Conservation (phyloP, 805 yeast genomes). For the Cyberlindnera euphorbiiphila region DNA sequence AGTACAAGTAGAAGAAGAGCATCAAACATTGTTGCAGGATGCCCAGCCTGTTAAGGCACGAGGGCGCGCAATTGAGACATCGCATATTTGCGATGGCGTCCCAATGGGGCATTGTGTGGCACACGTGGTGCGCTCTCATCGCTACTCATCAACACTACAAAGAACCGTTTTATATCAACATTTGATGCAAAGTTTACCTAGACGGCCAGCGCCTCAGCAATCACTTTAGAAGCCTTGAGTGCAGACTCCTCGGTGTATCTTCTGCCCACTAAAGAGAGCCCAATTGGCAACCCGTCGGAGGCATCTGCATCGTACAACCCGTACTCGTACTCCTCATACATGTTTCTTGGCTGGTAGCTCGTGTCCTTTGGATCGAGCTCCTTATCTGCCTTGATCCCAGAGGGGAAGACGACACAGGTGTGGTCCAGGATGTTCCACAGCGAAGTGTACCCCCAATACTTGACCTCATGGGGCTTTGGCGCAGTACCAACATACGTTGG, state of each 20-base stretch:
- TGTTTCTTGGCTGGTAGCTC: conserved; percentile 20
- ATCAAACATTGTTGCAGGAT: too few species aligned
- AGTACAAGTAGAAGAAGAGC: too few species aligned
- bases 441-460: conserved; percentile 79
- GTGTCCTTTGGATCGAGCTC: conserved; percentile 43
- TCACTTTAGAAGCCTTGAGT: conserved; percentile 44
- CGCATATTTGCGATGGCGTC: too few species aligned
- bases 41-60: too few species aligned
- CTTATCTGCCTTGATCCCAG: conserved; percentile 36
- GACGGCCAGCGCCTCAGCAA: conserved; percentile 11
- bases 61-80: too few species aligned
- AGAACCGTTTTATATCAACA: too few species aligned
- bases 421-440: conserved; percentile 69
- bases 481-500: conserved; percentile 71
- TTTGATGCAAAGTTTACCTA: too few species aligned
- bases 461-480: conserved; percentile 58
- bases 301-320: conserved; percentile 36
- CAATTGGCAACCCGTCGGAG: conserved; percentile 53
- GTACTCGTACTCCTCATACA: conserved; percentile 33
- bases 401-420: conserved; percentile 63
- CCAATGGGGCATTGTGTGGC: too few species aligned
- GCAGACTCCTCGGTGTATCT: conserved; percentile 48
- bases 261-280: conserved; percentile 46
- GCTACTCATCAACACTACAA: too few species aligned
- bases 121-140: too few species aligned